Evolutionary conservation across 257 asterid species (phyloP).

Genomic region (Solanum acaule): DNA sequence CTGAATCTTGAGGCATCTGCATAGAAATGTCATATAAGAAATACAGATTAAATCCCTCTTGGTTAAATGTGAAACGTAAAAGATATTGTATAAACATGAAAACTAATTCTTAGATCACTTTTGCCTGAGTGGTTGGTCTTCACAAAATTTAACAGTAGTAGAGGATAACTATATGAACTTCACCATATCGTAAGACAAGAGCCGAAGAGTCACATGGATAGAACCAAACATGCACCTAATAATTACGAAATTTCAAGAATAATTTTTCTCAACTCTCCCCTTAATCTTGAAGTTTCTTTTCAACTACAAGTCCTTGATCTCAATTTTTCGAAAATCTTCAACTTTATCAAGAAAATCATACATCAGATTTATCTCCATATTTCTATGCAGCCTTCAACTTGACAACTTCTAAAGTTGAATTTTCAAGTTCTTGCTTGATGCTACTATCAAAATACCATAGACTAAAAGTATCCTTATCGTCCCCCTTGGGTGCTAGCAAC

Average conservation of each 20-base stretch:
- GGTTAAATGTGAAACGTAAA: not conserved
- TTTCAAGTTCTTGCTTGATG: not conserved
- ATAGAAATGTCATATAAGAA: not conserved
- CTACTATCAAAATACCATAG: not conserved
- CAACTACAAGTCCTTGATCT: not conserved
- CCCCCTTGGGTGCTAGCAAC: not conserved
- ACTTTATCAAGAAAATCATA: constrained; percentile 66
- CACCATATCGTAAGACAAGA: not conserved
- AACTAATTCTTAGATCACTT: not conserved
- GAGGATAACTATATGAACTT: not conserved
- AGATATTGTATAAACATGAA: not conserved
- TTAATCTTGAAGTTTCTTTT: not conserved
- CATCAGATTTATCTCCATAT: constrained; percentile 55
- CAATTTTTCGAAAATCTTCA: not conserved
- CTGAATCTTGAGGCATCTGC: constrained; percentile 79
- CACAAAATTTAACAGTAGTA: not conserved
- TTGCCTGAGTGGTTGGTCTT: not conserved
- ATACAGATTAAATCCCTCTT: not conserved
- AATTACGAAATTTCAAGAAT: not conserved
- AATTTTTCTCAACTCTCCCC: not conserved
- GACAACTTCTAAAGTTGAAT: not conserved
- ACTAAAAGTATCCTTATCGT: not conserved
- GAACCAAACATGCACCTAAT: not conserved
- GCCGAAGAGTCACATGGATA: not conserved
- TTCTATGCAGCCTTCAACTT: not conserved